Evolutionary conservation across 495 filamentous ascomycete genomes (phyloP).

Genomic region (Xylona heveae): DNA sequence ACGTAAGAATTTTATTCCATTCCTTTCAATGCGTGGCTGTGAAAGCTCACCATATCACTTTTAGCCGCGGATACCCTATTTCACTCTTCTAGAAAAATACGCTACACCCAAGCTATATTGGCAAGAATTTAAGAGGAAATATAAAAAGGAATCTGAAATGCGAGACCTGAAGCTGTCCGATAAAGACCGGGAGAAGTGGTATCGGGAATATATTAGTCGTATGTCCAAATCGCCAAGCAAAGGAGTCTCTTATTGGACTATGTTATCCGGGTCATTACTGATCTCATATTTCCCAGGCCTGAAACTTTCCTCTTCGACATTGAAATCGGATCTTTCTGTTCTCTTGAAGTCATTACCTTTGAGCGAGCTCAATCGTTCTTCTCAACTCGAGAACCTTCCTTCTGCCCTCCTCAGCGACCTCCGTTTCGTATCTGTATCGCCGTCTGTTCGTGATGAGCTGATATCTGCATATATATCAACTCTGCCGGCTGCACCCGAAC

Average conservation of each 20-base stretch:
- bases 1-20: conserved; percentile 15
- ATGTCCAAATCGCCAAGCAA: conserved; percentile 3
- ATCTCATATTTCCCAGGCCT: conserved; percentile 19
- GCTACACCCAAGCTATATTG: conserved; percentile 86
- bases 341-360: conserved; percentile 51
- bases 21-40: background rate
- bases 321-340: conserved; percentile 61
- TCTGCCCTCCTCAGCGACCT: conserved; percentile 48
- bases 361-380: conserved; percentile 40
- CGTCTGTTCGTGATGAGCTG: conserved; percentile 45
- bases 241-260: background rate
- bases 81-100: conserved; percentile 59
- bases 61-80: conserved; percentile 53
- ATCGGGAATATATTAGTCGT: conserved; percentile 65
- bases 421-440: conserved; percentile 60
- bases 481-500: conserved; percentile 42
- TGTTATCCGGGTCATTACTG: background rate
- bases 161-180: conserved; percentile 51
- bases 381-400: conserved; percentile 42
- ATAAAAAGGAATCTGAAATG: conserved; percentile 63
- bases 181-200: conserved; percentile 79
- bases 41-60: background rate
- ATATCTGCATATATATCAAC: conserved; percentile 58
- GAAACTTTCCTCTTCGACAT: conserved; percentile 49
- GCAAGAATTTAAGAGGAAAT: conserved; percentile 89